These are phyloP conservation scores for Discostella pseudostelligera DNA, from an alignment of 108 stramenopile species.

Conservation along the genomic window DNA sequence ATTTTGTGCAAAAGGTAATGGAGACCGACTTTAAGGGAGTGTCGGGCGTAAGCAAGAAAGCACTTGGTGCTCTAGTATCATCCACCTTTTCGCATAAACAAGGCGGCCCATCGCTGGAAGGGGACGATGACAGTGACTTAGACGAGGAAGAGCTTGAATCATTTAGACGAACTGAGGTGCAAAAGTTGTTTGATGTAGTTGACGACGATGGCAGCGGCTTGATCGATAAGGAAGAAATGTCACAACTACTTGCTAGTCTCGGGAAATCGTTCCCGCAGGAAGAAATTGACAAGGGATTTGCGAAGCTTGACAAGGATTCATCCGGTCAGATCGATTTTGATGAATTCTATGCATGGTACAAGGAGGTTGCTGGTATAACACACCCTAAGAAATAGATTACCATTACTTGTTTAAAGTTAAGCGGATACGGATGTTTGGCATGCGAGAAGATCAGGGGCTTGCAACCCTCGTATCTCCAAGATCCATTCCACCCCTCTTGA, in stretches of 20 bases:
- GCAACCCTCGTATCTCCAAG: constrained; percentile 67
- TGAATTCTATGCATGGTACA: constrained; percentile 57
- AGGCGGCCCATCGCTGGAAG: constrained; percentile 20
- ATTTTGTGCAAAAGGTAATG: constrained; percentile 64
- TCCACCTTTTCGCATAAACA: constrained; percentile 42
- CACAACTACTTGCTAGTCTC: constrained; percentile 6
- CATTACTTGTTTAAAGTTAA: neutral
- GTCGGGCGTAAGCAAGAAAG: constrained; percentile 32
- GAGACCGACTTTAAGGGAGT: constrained; percentile 56
- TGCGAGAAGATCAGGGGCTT: too few species aligned
- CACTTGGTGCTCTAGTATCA: constrained; percentile 46
- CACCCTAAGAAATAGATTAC: neutral
- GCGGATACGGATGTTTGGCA: too few species aligned
- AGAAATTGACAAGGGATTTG: constrained; percentile 42
- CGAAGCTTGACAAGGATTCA: constrained; percentile 41
- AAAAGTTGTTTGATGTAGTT: constrained; percentile 52
- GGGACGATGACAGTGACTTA: constrained; percentile 53
- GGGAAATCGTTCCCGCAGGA: neutral
- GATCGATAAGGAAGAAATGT: constrained; percentile 51
- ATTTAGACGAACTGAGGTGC: constrained; percentile 43
- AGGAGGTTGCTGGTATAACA: constrained; percentile 22
- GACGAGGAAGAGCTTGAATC: constrained; percentile 52
- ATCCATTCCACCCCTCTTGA: constrained; percentile 76
- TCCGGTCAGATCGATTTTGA: constrained; percentile 51
- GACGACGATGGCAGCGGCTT: constrained; percentile 49